Evolutionary conservation across 148 eudicot genomes (phyloP), one percentile per base, ranked within the genome.

Genomic region (Silene latifolia): DNA sequence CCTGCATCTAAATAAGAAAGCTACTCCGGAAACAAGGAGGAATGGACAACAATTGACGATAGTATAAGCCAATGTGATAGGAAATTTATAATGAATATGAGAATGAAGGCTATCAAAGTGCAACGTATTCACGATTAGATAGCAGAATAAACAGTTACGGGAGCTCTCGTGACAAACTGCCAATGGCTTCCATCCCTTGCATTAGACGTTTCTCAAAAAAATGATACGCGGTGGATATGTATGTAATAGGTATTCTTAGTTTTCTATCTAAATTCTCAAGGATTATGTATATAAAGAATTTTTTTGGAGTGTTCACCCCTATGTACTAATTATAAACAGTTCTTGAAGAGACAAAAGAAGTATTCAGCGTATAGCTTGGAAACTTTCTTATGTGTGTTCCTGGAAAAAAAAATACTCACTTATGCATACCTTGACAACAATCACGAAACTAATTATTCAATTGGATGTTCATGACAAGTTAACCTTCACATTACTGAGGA

Each of bases 1-100:
- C 57, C 35, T 25, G 14, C 65, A 29, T 51, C 66, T 12, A 79
- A 79, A 21, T 74, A 67, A 74, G 51, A 13, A 25, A 57, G 47
- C 35, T 42, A 24, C n/a, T 61, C 59, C 27, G 35, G 42, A 62
- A 51, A 47, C 74, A 62, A 25, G 23, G 44, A 66, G 44, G 39
- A 51, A 51, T 27, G 67, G 74, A 32, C 42, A 5, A 57, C 51
- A 35, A 70, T 70, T 39, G 11, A 57, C 19, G 63, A 54, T 14
- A 8, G 12, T 35, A 10, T 0, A 24, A 25, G 7, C 3, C 39
- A 44, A 18, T 25, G 59, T 61, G 56, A 72, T 29, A 27, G 18
- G 46, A 5, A 51, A 44, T 4, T 17, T 71, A 66, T 42, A 58
- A 48, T 47, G 53, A 19, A 56, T 66, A 18, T 19, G 63, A 21